Percentiles rank a stretch among this genome's conserved stretches.
These are phyloP conservation scores for Exophiala bonariae DNA, from an alignment of 2,329 filamentous ascomycete genomes.

Conservation along the genomic window DNA sequence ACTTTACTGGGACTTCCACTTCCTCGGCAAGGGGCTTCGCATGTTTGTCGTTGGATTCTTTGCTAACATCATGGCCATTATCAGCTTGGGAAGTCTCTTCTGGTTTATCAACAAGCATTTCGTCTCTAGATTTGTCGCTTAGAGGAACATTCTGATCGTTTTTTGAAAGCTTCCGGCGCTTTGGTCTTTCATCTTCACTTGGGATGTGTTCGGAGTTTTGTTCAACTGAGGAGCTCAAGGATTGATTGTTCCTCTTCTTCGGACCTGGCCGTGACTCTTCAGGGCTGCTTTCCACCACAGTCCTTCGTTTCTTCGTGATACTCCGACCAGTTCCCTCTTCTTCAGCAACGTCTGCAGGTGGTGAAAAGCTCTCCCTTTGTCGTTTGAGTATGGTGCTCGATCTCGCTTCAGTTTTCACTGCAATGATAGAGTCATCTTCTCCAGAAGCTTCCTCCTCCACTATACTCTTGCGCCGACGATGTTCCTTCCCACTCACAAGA, in stretches of 20 bases:
- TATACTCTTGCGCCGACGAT: slow-evolving; percentile 23
- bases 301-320: slow-evolving; percentile 44
- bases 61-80: too few species aligned
- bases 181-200: slow-evolving; percentile 1
- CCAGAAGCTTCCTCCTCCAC: slow-evolving; percentile 33
- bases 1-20: slow-evolving; percentile 16
- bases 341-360: slow-evolving; percentile 28
- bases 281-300: slow-evolving; percentile 42
- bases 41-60: too few species aligned
- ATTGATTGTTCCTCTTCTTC: slow-evolving; percentile 14
- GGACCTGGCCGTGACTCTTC: slow-evolving; percentile 29
- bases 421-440: slow-evolving; percentile 16
- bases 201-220: slow-evolving; percentile 3
- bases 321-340: slow-evolving; percentile 25
- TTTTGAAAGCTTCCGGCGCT: neutral
- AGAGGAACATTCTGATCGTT: neutral
- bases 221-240: slow-evolving; percentile 3
- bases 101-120: slow-evolving; percentile 8
- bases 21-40: too few species aligned
- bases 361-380: slow-evolving; percentile 42
- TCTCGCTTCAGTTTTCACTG: slow-evolving; percentile 15
- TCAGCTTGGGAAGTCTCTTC: neutral
- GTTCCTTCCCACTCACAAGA: slow-evolving; percentile 29
- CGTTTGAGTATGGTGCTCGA: slow-evolving; percentile 37
- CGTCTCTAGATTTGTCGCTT: neutral